phyloP scores from a whole-genome alignment of 179 eudicot genomes.

The Drosera spatulata region DNA sequence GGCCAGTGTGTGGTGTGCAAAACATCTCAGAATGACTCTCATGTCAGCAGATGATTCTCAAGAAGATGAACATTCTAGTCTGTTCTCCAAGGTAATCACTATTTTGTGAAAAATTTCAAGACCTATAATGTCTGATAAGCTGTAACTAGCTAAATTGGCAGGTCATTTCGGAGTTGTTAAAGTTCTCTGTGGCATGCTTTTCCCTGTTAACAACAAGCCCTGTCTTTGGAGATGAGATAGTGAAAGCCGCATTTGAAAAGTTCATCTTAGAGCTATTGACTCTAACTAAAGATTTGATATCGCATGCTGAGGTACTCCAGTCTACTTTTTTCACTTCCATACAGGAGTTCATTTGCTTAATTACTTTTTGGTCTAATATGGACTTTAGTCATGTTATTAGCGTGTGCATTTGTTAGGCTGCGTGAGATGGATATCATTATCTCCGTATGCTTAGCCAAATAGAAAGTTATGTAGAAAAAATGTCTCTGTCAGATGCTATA shows the following conservation, averaged over 20 bases:
- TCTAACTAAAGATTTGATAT: constrained; percentile 47
- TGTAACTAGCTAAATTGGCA: constrained; percentile 19
- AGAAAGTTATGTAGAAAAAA: too few relatives aligned
- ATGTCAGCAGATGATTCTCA: constrained; percentile 68
- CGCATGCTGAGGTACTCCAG: constrained; percentile 61
- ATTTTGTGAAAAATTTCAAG: not conserved
- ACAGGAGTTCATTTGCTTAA: not conserved
- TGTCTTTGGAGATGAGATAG: constrained; percentile 30
- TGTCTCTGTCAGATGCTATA: too few relatives aligned
- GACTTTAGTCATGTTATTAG: too few relatives aligned
- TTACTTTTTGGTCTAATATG: too few relatives aligned
- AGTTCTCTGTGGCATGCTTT: constrained; percentile 54
- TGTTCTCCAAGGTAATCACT: constrained; percentile 59
- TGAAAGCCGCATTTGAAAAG: constrained; percentile 39
- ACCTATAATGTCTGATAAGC: too few relatives aligned
- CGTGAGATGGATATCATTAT: too few relatives aligned
- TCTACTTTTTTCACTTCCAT: not conserved
- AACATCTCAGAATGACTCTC: constrained; percentile 89
- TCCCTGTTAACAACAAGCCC: constrained; percentile 50
- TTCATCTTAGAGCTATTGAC: constrained; percentile 45
- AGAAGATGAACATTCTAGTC: constrained; percentile 67
- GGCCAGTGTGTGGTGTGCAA: constrained; percentile 85
- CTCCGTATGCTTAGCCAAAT: too few relatives aligned
- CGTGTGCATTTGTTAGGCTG: too few relatives aligned
- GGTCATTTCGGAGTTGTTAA: constrained; percentile 62